Evolutionary conservation across 805 yeast genomes (phyloP).

Genomic region (Sugiyamaella marilandica): DNA sequence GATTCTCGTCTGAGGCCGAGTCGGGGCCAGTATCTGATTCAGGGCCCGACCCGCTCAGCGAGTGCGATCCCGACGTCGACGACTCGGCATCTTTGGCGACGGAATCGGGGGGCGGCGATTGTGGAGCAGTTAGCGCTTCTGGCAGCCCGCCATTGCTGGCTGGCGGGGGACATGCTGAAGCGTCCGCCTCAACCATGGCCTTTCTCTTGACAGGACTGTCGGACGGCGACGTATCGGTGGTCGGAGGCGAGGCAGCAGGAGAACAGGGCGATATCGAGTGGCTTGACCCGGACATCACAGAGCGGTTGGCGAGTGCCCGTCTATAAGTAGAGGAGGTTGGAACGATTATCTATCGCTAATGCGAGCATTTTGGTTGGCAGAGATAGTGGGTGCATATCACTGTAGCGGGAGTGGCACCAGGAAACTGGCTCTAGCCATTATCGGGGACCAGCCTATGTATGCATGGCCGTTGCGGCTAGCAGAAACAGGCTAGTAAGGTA

Average conservation of each 20-base stretch:
- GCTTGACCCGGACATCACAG: constrained; percentile 1
- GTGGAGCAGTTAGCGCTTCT: background rate
- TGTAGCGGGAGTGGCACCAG: background rate
- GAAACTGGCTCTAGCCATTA: no score
- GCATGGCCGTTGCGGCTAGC: no score
- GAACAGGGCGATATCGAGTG: constrained; percentile 1
- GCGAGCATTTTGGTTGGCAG: constrained; percentile 1
- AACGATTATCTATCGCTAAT: constrained; percentile 1
- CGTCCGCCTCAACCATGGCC: background rate
- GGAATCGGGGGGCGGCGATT: background rate
- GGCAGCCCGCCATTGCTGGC: background rate
- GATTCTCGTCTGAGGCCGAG: background rate
- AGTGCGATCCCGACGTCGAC: background rate
- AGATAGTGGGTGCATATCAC: background rate
- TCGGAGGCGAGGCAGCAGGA: constrained; percentile 4
- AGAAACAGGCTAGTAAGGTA: no score
- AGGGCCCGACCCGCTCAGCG: background rate
- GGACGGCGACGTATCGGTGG: constrained; percentile 9
- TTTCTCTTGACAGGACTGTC: constrained; percentile 3
- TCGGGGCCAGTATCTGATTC: background rate
- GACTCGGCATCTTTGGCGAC: background rate
- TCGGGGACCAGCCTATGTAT: no score
- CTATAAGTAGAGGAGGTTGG: background rate
- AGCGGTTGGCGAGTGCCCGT: no score
- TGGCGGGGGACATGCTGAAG: no score